Percentiles rank a stretch among this genome's conserved stretches.
phyloP scores from a whole-genome alignment of 768 basidiomycete species.

The Termitomyces sp. region DNA sequence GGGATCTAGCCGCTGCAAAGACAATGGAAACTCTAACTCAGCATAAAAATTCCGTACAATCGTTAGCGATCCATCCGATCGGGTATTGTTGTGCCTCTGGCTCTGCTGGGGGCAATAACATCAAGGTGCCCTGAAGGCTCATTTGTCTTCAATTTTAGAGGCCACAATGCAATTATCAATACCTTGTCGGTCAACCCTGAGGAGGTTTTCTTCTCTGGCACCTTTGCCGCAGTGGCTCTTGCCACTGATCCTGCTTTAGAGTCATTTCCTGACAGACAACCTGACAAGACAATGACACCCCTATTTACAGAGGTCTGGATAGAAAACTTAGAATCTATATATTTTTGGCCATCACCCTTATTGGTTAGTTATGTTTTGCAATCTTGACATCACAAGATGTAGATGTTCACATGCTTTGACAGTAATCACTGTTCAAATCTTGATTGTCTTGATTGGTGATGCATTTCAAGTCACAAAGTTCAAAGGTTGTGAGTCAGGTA shows the following conservation, averaged over 20 bases:
- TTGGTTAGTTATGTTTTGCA: conserved; percentile 55
- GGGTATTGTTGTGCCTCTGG: conserved; percentile 96
- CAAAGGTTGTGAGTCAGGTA: conserved; percentile 85
- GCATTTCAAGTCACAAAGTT: conserved; percentile 87
- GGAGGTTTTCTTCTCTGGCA: conserved; percentile 96
- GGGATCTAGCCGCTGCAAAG: conserved; percentile 98
- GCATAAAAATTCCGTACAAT: conserved; percentile 96
- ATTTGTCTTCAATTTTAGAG: conserved; percentile 95
- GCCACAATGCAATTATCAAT: conserved; percentile 98
- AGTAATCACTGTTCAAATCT: conserved; percentile 84
- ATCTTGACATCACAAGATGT: neutral
- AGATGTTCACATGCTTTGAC: conserved; percentile 4
- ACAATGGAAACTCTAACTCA: conserved; percentile 97
- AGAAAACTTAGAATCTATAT: conserved; percentile 79
- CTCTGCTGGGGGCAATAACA: conserved; percentile 98
- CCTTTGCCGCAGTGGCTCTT: conserved; percentile 94
- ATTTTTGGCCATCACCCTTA: conserved; percentile 79
- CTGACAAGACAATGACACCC: conserved; percentile 84
- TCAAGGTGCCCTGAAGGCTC: conserved; percentile 94
- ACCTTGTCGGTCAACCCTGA: conserved; percentile 91
- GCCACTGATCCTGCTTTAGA: conserved; percentile 93
- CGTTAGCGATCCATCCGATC: conserved; percentile 91
- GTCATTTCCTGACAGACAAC: conserved; percentile 77
- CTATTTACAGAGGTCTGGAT: conserved; percentile 87
- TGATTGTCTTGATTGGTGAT: conserved; percentile 87